Evolutionary conservation across 176 grass and related monocot species (phyloP).

Genomic region (Otatea glauca): DNA sequence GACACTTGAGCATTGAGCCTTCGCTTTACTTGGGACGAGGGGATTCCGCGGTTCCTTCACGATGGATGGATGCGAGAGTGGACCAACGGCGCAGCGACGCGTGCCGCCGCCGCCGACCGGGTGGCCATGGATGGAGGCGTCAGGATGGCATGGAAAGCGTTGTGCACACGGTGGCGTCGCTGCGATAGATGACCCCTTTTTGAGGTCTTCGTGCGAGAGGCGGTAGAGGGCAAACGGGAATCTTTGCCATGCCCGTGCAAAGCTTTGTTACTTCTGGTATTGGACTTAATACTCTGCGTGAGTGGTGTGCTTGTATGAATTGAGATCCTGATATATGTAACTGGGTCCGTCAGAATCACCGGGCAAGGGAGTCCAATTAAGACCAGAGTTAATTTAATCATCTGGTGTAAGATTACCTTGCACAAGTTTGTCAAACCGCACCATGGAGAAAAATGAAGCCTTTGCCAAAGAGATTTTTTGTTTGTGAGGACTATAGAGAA

Average conservation of each 20-base stretch:
- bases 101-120: conserved; percentile 48
- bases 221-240: not conserved
- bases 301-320: not conserved
- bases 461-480: no score
- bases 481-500: no score
- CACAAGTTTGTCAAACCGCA: not conserved
- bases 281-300: not conserved
- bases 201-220: not conserved
- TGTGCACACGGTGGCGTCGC: not conserved
- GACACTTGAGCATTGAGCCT: not conserved
- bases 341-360: not conserved
- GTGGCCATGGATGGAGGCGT: conserved; percentile 13
- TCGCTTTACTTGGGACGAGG: conserved; percentile 68
- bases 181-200: not conserved
- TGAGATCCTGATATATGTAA: not conserved
- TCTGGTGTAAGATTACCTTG: not conserved
- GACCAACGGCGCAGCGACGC: conserved; percentile 37
- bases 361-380: not conserved
- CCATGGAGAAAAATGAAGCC: no score
- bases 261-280: not conserved
- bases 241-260: not conserved
- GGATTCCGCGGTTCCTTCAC: conserved; percentile 60
- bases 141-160: conserved; percentile 43
- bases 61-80: conserved; percentile 33
- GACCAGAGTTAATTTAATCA: not conserved